Base-by-base conservation (phyloP, 169 alveolate species). In the Plasmodium adleri region DNA sequence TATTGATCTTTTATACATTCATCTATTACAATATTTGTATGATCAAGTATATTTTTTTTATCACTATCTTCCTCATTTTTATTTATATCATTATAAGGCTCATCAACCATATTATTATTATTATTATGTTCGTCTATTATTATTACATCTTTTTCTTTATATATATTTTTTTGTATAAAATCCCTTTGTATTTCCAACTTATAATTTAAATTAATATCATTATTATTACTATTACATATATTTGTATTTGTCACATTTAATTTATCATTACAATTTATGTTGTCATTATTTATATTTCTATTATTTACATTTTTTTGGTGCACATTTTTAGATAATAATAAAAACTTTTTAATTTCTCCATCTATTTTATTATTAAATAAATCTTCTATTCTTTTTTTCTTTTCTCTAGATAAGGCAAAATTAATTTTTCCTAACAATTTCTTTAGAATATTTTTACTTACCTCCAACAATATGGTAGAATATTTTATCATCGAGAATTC, bases 401-500 rank as follows among this genome's bases (percentile, higher is more conserved):
- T 39, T 50, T 49, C 91, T 20, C 24, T 5, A 15, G 58, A 68
- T 26, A 83, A 43, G 20, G 43, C 66, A 22, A 68, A 63, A 50
- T 83, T 56, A 43, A 83, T 68, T 58, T 54, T 83, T 1, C 47
- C 24, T 20, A 83, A 50, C 2, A 58, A 43, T 8, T 83, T 83
- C 32, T 68, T 83, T 62, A 83, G 47, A 56, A 83, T 72, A 49
- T 43, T 67, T 56, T 83, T 83, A 50, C 85, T 83, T 32, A 83
- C 24, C 15, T 83, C 91, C 43, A 83, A 49, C 20, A 83, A 32
- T 22, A 83, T 54, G n/a, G 80, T 83, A 47, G 17, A 83, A 68
- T 83, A 83, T 83, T 83, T 83, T 22, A 83, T 83, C 17, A 67
- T 13, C 15, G 47, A 67, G 39, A 83, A 83, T 28, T 83, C 91